Base-by-base conservation (phyloP, 371 early-diverging fungal species). In the Mortierella sp. region DNA sequence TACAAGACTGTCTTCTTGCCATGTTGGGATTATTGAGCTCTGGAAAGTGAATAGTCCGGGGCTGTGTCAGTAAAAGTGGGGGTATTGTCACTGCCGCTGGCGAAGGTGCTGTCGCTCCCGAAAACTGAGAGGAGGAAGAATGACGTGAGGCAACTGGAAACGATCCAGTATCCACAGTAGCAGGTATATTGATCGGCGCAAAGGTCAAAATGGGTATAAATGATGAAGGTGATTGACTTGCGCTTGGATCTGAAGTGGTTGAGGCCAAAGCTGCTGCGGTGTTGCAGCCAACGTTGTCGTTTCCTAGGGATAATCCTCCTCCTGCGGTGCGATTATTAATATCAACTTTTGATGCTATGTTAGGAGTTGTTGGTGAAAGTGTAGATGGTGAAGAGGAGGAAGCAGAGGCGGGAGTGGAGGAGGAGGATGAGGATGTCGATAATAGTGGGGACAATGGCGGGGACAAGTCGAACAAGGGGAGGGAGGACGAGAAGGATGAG, bases 1-100 rank as follows among this genome's bases (percentile, higher is more conserved):
- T 72, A 35, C 81, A 80, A 18, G 81, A 75, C 52, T 80, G 81
- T 68, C 81, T 51, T 32, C 76, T 66, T 10, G 79, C 70, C 79
- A 79, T 79, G 30, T 66, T 64, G 22, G 58, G 55, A 24, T 47
- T 5, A 54, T 54, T 22, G 8, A 76, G 69, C 24, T 72, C 77
- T 54, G 77, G 69, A 30, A 77, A 51, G 47, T 40, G 45, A 24
- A 68, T 68, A 22, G 72, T 55, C 30, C 58, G 59, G 35, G 72
- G 14, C 11, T 68, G 67, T 20, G 61, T 51, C 47, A 52, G 14
- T 35, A 28, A 35, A 5, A 67, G 67, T 12, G 64, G 63, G 9
- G 75, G 70, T 14, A 68, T 70, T 20, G 52, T 22, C 54, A 60
- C 12, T 37, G 59, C 35, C 3, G 51, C 5, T 55, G 63, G 32